Evolutionary conservation across 768 basidiomycete genomes (phyloP), one percentile per base, ranked within the genome.

Genomic region (Boletales sp.): DNA sequence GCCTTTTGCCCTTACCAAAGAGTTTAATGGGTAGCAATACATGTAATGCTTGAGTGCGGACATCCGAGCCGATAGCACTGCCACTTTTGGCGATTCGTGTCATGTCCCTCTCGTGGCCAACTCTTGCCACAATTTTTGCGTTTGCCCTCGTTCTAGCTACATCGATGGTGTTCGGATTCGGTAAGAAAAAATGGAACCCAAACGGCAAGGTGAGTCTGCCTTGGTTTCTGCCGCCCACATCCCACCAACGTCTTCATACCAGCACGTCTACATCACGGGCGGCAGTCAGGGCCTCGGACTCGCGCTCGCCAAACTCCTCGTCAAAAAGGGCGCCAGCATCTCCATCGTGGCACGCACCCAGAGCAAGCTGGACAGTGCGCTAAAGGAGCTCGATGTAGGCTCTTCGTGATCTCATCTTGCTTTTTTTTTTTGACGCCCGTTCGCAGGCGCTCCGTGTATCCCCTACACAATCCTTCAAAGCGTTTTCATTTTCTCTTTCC

Each of bases 251-350:
- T 15, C 19, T 32, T 43, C 12, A 36, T 3, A 1, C 10, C 51
- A 94, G 93, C 89, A 93, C 57, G 82, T 83, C 67, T 90, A 91
- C 63, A 73, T 95, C 15, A 91, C 91, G 0, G 93, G 93, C 3
- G 92, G 89, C 4, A 87, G 84, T 37, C 74, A 83, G 13, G 93
- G 93, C 1, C 79, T 94, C 0, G 93, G 93, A 1, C 76, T 91
- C 2, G 78, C 82, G 0, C 71, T 94, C 8, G 87, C 91, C 1
- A 73, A 77, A 27, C 69, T 85, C 14, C 74, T 95, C 2, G 78
- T 80, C 13, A 69, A 72, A 52, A 74, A 73, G 51, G 93, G 94
- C 0, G 90, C 92, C 0, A 77, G 90, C 54, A 84, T 94, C 4
- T 90, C 88, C 8, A 90, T 94, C 51, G 86, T 94, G 10, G 92